Conservation (phyloP, 176 grass and related monocot genomes). For the Poa pratensis region DNA sequence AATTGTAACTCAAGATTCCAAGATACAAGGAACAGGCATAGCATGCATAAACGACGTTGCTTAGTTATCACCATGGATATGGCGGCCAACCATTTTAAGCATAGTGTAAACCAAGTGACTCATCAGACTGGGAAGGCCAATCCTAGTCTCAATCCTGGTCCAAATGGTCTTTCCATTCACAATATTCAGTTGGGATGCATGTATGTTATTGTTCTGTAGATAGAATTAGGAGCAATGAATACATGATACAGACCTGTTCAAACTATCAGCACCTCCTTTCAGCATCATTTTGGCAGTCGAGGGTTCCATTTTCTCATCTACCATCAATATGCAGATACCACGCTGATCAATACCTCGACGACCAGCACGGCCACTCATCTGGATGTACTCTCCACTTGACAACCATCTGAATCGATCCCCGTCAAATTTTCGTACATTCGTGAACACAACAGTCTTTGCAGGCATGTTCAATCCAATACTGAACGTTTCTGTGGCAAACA, state of each 20-base stretch:
- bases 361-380: constrained; percentile 97
- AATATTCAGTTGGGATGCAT: not conserved
- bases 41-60: not conserved
- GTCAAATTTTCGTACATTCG: constrained; percentile 93
- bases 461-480: constrained; percentile 99
- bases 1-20: constrained; percentile 21
- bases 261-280: constrained; percentile 96
- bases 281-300: constrained; percentile 95
- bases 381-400: constrained; percentile 95
- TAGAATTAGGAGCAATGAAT: not conserved
- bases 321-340: constrained; percentile 95
- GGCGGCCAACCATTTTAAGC: not conserved
- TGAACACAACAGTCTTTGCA: constrained; percentile 94
- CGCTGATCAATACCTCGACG: constrained; percentile 91
- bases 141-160: not conserved
- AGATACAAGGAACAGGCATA: constrained; percentile 28
- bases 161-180: not conserved
- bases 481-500: constrained; percentile 98
- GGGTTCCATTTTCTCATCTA: constrained; percentile 97
- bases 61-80: not conserved
- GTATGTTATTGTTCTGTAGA: not conserved
- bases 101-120: not conserved
- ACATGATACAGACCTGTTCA: constrained; percentile 68
- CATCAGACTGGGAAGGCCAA: not conserved
- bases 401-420: constrained; percentile 96